Percentiles rank a stretch among this genome's conserved stretches.
Conservation (phyloP, 768 basidiomycete species). For the Pleurotus giganteus region DNA sequence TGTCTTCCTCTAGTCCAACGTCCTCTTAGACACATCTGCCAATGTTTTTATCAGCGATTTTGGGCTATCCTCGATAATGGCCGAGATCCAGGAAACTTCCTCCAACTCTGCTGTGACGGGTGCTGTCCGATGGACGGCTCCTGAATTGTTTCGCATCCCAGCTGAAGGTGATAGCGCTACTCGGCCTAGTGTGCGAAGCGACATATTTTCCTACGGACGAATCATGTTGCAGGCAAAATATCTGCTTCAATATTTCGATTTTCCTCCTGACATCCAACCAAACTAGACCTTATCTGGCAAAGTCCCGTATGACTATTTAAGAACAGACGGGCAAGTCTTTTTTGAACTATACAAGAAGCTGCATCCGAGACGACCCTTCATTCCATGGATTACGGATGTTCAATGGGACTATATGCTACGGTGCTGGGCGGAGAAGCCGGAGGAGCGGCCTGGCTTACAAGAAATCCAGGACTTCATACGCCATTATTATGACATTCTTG, state of each 20-base stretch:
- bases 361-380: conserved; percentile 5
- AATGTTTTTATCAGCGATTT: conserved; percentile 1
- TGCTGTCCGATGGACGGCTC: conserved; percentile 4
- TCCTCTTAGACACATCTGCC: background rate
- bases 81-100: conserved; percentile 3
- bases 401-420: conserved; percentile 10
- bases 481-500: background rate
- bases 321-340: conserved; percentile 5
- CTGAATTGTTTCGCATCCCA: background rate
- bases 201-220: conserved; percentile 1
- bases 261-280: background rate
- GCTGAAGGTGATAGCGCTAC: background rate
- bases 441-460: conserved; percentile 2
- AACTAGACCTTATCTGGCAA: conserved; percentile 5
- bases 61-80: conserved; percentile 2
- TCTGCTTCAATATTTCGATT: too few relatives aligned
- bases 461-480: conserved; percentile 2
- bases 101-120: background rate
- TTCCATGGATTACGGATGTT: conserved; percentile 4
- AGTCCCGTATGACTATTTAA: conserved; percentile 3
- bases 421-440: conserved; percentile 10
- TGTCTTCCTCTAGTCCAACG: background rate
- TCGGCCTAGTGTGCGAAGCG: background rate
- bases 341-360: conserved; percentile 8
- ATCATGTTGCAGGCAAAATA: conserved; percentile 1